These are phyloP conservation scores for Metarhizium rileyi DNA, from an alignment of 2,329 filamentous ascomycete species.

Conservation along the genomic window DNA sequence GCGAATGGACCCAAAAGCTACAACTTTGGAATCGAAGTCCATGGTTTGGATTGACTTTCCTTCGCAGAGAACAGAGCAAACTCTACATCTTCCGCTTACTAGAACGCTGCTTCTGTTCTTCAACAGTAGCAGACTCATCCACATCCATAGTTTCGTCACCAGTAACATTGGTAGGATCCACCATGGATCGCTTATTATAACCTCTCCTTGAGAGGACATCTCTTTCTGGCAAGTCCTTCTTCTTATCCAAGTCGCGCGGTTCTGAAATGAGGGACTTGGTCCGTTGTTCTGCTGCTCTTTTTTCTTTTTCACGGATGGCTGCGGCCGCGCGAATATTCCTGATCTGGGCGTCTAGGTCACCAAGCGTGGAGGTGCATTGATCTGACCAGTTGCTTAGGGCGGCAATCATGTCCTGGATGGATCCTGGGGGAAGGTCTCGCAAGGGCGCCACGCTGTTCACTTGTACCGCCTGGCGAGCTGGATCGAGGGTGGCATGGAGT, in stretches of 20 bases:
- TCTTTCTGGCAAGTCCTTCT: constrained; percentile 14
- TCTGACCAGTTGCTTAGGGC: constrained; percentile 65
- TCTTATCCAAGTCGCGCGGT: constrained; percentile 32
- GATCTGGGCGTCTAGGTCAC: constrained; percentile 68
- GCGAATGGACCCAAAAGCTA: not conserved
- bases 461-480: constrained; percentile 61
- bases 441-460: constrained; percentile 76
- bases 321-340: constrained; percentile 52
- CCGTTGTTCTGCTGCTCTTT: constrained; percentile 35
- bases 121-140: constrained; percentile 39
- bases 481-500: constrained; percentile 73
- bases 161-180: constrained; percentile 31
- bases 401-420: constrained; percentile 57
- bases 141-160: constrained; percentile 46
- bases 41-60: constrained; percentile 5
- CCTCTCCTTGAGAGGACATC: constrained; percentile 17
- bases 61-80: not conserved
- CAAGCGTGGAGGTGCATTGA: constrained; percentile 67
- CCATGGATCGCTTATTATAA: constrained; percentile 27
- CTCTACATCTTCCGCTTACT: constrained; percentile 44
- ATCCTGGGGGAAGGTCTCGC: constrained; percentile 70
- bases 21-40: not conserved
- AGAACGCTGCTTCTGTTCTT: constrained; percentile 39
- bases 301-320: constrained; percentile 39
- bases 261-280: constrained; percentile 40